Base-by-base conservation (phyloP, 164 flowering plant species). In the Aristolochia californica region DNA sequence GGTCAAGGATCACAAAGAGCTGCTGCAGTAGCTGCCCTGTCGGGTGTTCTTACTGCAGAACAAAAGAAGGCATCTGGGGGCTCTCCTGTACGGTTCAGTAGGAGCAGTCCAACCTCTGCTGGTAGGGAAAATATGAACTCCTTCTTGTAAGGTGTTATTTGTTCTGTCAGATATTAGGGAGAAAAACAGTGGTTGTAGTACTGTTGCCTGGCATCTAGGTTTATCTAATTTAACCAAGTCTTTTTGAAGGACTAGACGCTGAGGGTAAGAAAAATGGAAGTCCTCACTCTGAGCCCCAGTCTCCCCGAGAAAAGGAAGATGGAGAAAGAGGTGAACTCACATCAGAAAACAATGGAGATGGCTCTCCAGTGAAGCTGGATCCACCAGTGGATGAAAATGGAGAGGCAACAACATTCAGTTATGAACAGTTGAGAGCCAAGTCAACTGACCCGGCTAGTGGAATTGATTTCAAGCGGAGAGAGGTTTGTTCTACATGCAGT, bases 1-100 rank as follows among this genome's bases (percentile, higher is more conserved):
- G 55, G 80, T 62, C 82, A 72, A 57, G 98, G 91, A 34, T 84
- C 98, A 58, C 98, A 93, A 65, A 85, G 98, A 79, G 98, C 98
- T 56, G 99, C 99, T 67, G 99, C 99, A 23, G 87, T 93, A 45
- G 97, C 99, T 63, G 97, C 99, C 64, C 83, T 93, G 61, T 93
- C 99, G 5, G 49, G 66, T 15, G 91, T 86, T 66, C 91, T 93
- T 48, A 89, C 88, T 50, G 97, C 90, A 44, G 97, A 93, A 70
- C 82, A 78, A 76, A 86, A 77, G 58, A 69, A 62, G 66, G 55
- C 53, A 45, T 74, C 82, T 43, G 87, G 77, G 43, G 63, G 68
- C 45, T 79, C 97, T 69, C 83, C 97, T 64, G 38, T 69, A 25
- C 77, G 63, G 23, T 51, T 81, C 47, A 70, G 65, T 47, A 66